phyloP scores from a whole-genome alignment of 805 yeast species.

The Sugiyamaella valdiviana region DNA sequence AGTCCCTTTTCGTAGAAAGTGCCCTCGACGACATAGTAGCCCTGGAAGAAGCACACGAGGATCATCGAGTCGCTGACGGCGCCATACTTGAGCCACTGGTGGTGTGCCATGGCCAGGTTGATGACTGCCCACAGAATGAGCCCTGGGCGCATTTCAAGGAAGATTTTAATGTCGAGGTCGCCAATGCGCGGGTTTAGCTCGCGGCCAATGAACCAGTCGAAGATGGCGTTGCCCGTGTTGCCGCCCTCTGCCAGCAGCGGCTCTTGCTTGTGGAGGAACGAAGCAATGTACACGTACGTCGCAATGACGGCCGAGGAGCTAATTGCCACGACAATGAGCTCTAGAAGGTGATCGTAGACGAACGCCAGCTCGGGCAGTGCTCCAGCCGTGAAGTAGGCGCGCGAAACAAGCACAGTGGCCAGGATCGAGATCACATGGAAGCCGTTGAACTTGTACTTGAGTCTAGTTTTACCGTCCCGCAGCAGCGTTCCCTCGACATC shows the following conservation, averaged over 20 bases:
- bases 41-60: conserved; percentile 63
- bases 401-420: conserved; percentile 38
- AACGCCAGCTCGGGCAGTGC: conserved; percentile 73
- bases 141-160: conserved; percentile 94
- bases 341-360: conserved; percentile 60
- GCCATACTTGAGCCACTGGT: conserved; percentile 61
- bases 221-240: conserved; percentile 65
- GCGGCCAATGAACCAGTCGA: conserved; percentile 96
- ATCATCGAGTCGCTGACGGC: conserved; percentile 63
- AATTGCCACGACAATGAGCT: conserved; percentile 56
- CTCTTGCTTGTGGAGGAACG: conserved; percentile 53
- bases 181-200: conserved; percentile 91
- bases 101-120: conserved; percentile 72
- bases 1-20: conserved; percentile 86
- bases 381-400: conserved; percentile 49
- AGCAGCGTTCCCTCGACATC: conserved; percentile 57
- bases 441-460: conserved; percentile 81
- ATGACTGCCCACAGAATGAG: conserved; percentile 77
- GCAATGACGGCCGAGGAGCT: conserved; percentile 61
- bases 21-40: conserved; percentile 83
- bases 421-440: conserved; percentile 42
- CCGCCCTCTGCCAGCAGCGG: conserved; percentile 81
- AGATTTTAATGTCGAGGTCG: conserved; percentile 78
- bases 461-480: conserved; percentile 61
- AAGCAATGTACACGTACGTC: conserved; percentile 54